Percentiles rank a stretch among this genome's conserved stretches.
These are phyloP conservation scores for Fusarium sulawesiense DNA, from an alignment of 2,329 filamentous ascomycete species.

Conservation along the genomic window DNA sequence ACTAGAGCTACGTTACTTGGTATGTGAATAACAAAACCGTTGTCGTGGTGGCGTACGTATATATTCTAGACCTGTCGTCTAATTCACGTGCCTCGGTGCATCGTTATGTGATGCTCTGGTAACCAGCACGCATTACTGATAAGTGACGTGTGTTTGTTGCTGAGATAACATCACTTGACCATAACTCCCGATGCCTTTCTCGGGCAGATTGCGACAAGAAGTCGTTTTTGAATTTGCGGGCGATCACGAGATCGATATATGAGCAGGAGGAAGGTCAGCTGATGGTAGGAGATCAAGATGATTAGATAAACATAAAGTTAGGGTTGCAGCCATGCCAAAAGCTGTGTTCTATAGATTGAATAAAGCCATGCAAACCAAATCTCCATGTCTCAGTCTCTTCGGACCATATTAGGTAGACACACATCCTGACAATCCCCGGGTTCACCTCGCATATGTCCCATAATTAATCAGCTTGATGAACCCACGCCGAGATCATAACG, in stretches of 20 bases:
- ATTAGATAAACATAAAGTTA: neutral
- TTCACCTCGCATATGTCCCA: neutral
- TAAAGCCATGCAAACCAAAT: neutral
- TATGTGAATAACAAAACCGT: neutral
- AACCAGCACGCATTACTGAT: constrained; percentile 9
- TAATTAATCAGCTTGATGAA: neutral
- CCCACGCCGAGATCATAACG: neutral
- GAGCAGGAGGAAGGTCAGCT: neutral
- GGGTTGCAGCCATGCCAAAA: neutral
- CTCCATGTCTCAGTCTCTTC: neutral
- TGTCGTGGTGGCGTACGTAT: constrained; percentile 5
- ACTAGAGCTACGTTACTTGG: constrained; percentile 10
- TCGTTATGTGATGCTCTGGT: constrained; percentile 12
- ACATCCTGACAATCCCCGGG: neutral
- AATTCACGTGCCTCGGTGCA: neutral
- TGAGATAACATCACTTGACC: neutral
- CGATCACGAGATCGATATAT: neutral
- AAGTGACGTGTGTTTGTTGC: neutral
- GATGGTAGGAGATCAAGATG: neutral
- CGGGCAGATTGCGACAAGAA: neutral
- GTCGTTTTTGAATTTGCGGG: neutral
- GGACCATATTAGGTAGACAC: neutral
- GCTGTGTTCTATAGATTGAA: neutral
- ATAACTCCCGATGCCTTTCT: neutral
- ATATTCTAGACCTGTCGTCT: constrained; percentile 2